Conservation (phyloP, 2,329 filamentous ascomycete species). For the Macroventuria anomochaeta region DNA sequence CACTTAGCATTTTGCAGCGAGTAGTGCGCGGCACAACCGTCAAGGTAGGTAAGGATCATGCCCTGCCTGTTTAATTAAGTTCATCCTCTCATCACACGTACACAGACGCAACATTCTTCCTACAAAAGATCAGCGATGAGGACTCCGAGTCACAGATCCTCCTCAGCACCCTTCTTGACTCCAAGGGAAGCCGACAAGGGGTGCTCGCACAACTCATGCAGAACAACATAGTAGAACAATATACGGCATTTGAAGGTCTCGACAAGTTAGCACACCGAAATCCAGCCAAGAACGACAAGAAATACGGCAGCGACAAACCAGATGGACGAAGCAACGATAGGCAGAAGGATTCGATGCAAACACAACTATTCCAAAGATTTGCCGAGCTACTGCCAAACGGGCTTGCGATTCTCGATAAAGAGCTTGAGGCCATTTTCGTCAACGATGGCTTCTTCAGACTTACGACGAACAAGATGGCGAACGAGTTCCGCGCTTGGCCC, state of each 20-base stretch:
- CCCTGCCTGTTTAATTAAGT: conserved; percentile 3
- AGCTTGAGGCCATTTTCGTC: conserved; percentile 55
- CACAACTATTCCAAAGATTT: conserved; percentile 53
- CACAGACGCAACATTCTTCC: conserved; percentile 37
- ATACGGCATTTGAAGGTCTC: conserved; percentile 36
- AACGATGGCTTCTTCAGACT: conserved; percentile 56
- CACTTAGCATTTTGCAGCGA: conserved; percentile 43
- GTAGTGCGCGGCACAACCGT: conserved; percentile 45
- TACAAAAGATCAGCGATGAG: conserved; percentile 22
- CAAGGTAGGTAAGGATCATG: conserved; percentile 47
- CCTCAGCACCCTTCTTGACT: conserved; percentile 43
- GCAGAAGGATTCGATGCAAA: conserved; percentile 46
- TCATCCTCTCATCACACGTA: not conserved
- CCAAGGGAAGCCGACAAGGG: conserved; percentile 38
- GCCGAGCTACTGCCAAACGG: conserved; percentile 56
- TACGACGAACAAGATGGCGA: conserved; percentile 51
- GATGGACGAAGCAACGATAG: not conserved
- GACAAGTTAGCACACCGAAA: conserved; percentile 26
- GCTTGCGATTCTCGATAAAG: conserved; percentile 54
- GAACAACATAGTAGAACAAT: conserved; percentile 26
- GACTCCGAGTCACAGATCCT: conserved; percentile 32
- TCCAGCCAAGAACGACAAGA: conserved; percentile 18
- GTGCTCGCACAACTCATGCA: conserved; percentile 43
- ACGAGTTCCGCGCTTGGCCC: conserved; percentile 54
- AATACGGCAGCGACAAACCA: conserved; percentile 13